Evolutionary conservation across 352 stramenopile species (phyloP).

Genomic region (Globisporangium takayamanum): DNA sequence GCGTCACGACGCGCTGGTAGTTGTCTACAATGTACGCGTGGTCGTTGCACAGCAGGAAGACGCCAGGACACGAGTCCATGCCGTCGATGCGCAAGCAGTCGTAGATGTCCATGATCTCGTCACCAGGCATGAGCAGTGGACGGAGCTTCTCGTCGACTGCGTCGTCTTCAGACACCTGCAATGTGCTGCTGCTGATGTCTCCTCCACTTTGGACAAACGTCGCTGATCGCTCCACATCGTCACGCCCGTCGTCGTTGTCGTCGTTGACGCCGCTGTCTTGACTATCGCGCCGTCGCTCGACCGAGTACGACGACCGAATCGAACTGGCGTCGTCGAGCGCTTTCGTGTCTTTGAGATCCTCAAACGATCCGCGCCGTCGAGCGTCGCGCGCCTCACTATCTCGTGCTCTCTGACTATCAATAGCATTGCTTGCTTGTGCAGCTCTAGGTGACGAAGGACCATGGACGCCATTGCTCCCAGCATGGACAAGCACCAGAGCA

Average conservation of each 20-base stretch:
- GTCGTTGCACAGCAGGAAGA: conserved; percentile 63
- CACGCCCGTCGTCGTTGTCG: conserved; percentile 9
- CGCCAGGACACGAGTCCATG: conserved; percentile 69
- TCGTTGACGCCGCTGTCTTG: conserved; percentile 16
- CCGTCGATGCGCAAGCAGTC: conserved; percentile 69
- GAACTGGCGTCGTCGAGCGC: neutral
- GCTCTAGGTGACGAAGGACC: too few relatives aligned
- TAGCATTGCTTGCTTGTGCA: too few relatives aligned
- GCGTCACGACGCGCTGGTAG: conserved; percentile 33
- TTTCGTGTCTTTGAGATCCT: neutral
- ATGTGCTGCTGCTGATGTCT: conserved; percentile 7
- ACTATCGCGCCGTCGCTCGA: neutral
- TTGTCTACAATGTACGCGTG: conserved; percentile 74
- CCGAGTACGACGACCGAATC: conserved; percentile 1
- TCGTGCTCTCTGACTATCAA: neutral
- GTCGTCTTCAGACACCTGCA: conserved; percentile 19
- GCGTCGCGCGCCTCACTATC: neutral
- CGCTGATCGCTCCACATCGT: conserved; percentile 7
- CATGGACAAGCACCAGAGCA: neutral
- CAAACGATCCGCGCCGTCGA: conserved; percentile 7
- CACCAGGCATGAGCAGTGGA: conserved; percentile 51
- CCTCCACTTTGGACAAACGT: conserved; percentile 6
- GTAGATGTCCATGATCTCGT: conserved; percentile 60
- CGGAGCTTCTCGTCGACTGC: conserved; percentile 60
- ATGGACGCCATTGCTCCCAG: neutral